Evolutionary conservation across 2,329 filamentous ascomycete genomes (phyloP).

Genomic region (Colletotrichum sublineola): DNA sequence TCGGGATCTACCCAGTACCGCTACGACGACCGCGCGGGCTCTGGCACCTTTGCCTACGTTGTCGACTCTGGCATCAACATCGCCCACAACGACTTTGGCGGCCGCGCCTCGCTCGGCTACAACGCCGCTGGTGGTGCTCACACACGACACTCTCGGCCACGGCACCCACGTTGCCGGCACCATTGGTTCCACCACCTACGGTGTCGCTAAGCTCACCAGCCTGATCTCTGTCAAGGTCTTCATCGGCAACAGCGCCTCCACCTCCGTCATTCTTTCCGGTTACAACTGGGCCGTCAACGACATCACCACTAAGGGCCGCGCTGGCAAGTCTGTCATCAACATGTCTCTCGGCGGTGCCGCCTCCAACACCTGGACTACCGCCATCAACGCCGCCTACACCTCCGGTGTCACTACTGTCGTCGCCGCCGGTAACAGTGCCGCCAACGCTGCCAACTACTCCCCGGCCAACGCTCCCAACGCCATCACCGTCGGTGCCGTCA

Average conservation of each 20-base stretch:
- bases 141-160: slow-evolving; percentile 57
- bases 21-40: slow-evolving; percentile 58
- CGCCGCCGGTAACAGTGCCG: slow-evolving; percentile 66
- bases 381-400: slow-evolving; percentile 60
- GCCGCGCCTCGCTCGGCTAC: slow-evolving; percentile 56
- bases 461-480: slow-evolving; percentile 63
- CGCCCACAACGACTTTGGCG: slow-evolving; percentile 60
- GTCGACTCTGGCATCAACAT: slow-evolving; percentile 68
- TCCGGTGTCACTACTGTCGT: slow-evolving; percentile 66
- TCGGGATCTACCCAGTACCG: slow-evolving; percentile 53
- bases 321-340: slow-evolving; percentile 62
- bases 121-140: slow-evolving; percentile 53
- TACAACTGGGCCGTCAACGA: slow-evolving; percentile 61
- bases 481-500: slow-evolving; percentile 66
- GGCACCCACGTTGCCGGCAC: slow-evolving; percentile 64
- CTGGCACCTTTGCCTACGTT: slow-evolving; percentile 63
- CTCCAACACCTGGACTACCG: slow-evolving; percentile 61
- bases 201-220: slow-evolving; percentile 59
- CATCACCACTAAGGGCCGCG: slow-evolving; percentile 57
- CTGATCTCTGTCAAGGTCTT: slow-evolving; percentile 63
- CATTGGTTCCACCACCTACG: slow-evolving; percentile 59
- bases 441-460: slow-evolving; percentile 53
- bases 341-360: slow-evolving; percentile 66
- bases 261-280: slow-evolving; percentile 51
- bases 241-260: slow-evolving; percentile 48